Evolutionary conservation across 2,329 filamentous ascomycete species (phyloP).

Genomic region (Trichoderma sp.): DNA sequence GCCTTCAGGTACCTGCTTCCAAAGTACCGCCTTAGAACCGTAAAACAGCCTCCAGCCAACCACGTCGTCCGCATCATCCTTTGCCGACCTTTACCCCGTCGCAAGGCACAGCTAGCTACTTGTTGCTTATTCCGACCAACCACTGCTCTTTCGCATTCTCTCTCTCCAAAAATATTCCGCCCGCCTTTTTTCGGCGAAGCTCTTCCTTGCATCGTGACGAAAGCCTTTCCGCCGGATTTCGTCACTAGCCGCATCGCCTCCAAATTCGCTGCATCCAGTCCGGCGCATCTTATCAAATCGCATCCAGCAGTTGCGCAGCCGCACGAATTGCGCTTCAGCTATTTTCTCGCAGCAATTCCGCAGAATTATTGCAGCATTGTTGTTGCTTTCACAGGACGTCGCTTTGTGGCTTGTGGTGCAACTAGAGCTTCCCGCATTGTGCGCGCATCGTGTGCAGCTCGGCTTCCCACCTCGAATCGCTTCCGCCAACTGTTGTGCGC

Average conservation of each 20-base stretch:
- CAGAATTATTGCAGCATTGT: not conserved
- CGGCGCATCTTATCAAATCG: not conserved
- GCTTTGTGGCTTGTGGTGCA: not conserved
- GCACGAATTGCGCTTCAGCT: not conserved
- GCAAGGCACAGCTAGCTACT: not conserved
- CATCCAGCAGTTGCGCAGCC: not conserved
- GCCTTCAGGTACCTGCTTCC: not conserved
- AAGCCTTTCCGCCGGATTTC: constrained; percentile 13
- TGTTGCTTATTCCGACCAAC: constrained; percentile 20
- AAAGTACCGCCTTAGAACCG: not conserved
- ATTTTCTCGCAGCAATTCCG: not conserved
- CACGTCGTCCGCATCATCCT: constrained; percentile 18
- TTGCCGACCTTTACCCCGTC: constrained; percentile 16
- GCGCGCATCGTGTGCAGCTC: not conserved
- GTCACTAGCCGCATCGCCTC: not conserved
- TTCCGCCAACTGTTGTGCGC: not conserved
- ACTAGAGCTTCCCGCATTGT: constrained; percentile 1
- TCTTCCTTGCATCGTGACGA: constrained; percentile 18
- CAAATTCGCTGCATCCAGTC: not conserved
- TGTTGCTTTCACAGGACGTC: not conserved
- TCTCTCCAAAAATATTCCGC: constrained; percentile 15
- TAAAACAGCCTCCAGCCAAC: not conserved
- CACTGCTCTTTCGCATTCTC: constrained; percentile 21
- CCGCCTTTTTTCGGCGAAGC: not conserved
- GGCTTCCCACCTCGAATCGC: not conserved